Evolutionary conservation across 306 rosid genomes (phyloP).

Genomic region (Hippophae rhamnoides): DNA sequence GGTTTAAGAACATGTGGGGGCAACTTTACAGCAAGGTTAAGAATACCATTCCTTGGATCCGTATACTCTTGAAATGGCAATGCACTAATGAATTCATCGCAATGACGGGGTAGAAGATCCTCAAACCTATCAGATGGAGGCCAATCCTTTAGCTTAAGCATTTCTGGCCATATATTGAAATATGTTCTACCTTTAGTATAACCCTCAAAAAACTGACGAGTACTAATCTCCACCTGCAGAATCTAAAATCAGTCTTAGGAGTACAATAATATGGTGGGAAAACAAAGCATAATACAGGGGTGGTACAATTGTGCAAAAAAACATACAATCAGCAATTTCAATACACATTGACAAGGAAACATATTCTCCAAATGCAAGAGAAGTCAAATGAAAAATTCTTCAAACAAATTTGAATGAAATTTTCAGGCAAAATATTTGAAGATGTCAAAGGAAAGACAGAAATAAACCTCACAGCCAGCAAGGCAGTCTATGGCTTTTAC

Average conservation of each 20-base stretch:
- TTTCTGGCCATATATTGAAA: slow-evolving; percentile 70
- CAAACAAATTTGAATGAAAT: not conserved
- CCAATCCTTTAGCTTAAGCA: slow-evolving; percentile 93
- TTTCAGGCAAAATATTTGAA: slow-evolving; percentile 4
- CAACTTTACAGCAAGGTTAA: slow-evolving; percentile 80
- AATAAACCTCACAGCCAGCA: slow-evolving; percentile 73
- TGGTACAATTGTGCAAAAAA: slow-evolving; percentile 9
- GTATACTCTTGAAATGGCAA: slow-evolving; percentile 78
- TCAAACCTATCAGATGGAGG: slow-evolving; percentile 87
- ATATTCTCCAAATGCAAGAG: not conserved
- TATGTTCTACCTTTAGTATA: slow-evolving; percentile 67
- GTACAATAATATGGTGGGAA: slow-evolving; percentile 1
- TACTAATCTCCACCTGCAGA: slow-evolving; percentile 63
- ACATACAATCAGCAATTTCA: not conserved
- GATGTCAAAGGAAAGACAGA: slow-evolving; percentile 8
- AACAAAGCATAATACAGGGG: not conserved
- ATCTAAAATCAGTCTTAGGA: slow-evolving; percentile 14
- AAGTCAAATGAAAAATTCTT: not conserved
- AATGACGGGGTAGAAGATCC: slow-evolving; percentile 80
- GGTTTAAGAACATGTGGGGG: slow-evolving; percentile 64
- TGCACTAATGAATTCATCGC: slow-evolving; percentile 67
- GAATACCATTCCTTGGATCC: slow-evolving; percentile 67
- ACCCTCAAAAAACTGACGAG: slow-evolving; percentile 62
- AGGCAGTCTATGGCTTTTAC: slow-evolving; percentile 86
- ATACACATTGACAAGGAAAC: no score